These are phyloP conservation scores for Leccinum rimulosum DNA, from an alignment of 768 basidiomycete genomes.

Conservation along the genomic window DNA sequence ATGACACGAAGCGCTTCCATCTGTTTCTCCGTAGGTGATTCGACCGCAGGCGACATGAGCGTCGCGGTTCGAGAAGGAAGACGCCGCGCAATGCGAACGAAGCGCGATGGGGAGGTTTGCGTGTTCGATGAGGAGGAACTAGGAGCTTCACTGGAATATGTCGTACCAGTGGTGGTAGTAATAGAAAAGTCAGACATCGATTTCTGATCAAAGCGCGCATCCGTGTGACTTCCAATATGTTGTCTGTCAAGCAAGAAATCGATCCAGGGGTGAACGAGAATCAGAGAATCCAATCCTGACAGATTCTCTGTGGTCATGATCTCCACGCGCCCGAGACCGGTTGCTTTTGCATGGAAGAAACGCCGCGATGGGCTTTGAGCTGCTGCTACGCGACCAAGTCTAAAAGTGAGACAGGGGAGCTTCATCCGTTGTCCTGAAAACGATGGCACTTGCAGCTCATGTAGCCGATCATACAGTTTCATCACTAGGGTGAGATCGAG, in stretches of 20 bases:
- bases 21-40: neutral
- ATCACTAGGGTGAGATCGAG: neutral
- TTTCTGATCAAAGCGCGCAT: neutral
- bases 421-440: neutral
- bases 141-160: no score
- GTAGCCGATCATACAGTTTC: neutral
- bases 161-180: no score
- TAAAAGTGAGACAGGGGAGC: neutral
- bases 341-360: neutral
- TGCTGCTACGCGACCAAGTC: neutral
- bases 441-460: neutral
- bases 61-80: no score
- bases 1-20: neutral
- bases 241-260: neutral
- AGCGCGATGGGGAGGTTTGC: no score
- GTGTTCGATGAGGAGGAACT: no score
- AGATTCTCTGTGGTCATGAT: neutral
- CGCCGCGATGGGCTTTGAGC: neutral
- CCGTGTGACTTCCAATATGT: neutral
- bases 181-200: no score
- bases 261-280: neutral
- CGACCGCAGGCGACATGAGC: no score
- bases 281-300: neutral
- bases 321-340: neutral
- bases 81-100: no score